Percentiles rank a stretch among this genome's conserved stretches.
Conservation (phyloP, 306 rosid species). For the Cucumis hystrix region DNA sequence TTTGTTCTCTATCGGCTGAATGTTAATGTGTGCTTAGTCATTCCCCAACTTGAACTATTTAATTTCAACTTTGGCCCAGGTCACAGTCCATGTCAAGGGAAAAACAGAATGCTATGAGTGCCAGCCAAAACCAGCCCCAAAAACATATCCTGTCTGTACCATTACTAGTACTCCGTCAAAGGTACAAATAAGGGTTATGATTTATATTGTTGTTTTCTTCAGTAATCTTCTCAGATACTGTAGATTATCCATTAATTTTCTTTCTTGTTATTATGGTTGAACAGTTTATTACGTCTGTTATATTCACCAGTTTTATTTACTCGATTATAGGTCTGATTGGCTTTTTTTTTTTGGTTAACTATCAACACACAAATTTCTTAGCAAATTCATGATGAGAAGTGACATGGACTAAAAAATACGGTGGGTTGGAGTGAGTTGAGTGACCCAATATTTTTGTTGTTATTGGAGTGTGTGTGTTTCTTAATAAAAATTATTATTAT, state of each 20-base stretch:
- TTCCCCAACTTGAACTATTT: conserved; percentile 4
- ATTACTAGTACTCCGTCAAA: conserved; percentile 97
- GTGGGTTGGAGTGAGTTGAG: neutral
- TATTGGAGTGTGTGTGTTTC: too few species aligned
- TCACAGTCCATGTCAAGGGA: conserved; percentile 94
- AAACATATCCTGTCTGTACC: conserved; percentile 97
- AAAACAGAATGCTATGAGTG: conserved; percentile 96
- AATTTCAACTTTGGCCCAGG: conserved; percentile 39
- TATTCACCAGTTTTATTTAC: neutral
- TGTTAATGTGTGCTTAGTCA: neutral
- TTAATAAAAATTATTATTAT: too few species aligned
- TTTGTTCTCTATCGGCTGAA: neutral
- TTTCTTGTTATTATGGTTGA: neutral
- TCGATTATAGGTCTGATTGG: neutral
- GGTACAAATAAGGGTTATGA: conserved; percentile 27
- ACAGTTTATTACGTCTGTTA: neutral
- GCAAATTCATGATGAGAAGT: neutral
- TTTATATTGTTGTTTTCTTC: neutral
- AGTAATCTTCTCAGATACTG: neutral
- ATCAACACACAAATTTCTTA: neutral
- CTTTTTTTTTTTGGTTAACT: neutral
- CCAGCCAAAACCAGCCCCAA: conserved; percentile 94
- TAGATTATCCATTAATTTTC: neutral
- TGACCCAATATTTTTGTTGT: neutral
- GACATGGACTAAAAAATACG: neutral